A percentile compares a stretch with the other conserved stretches of the same genome.
Evolutionary conservation across 495 filamentous ascomycete genomes (phyloP).

Genomic region (Delitschia confertaspora): DNA sequence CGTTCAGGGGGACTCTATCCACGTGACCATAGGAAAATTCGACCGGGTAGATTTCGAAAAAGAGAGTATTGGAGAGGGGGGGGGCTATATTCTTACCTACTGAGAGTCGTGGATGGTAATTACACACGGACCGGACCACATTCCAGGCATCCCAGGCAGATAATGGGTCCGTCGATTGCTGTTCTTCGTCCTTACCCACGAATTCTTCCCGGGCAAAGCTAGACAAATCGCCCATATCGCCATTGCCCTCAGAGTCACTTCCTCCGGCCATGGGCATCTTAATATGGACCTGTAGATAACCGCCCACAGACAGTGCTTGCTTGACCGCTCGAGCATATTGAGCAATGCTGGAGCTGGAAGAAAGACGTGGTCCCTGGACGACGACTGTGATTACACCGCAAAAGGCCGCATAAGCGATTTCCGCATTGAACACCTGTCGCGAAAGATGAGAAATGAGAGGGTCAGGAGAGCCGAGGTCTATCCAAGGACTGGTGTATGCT

Average conservation of each 20-base stretch:
- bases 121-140: conserved; percentile 73
- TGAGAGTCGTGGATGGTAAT: conserved; percentile 69
- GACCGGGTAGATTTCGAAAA: neutral
- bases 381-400: conserved; percentile 79
- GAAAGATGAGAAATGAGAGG: conserved; percentile 74
- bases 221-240: conserved; percentile 49
- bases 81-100: conserved; percentile 63
- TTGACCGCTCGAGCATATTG: conserved; percentile 82
- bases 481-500: conserved; percentile 74
- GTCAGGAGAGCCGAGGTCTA: conserved; percentile 77
- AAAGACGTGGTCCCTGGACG: conserved; percentile 61
- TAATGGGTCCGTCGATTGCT: conserved; percentile 48
- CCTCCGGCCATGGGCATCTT: conserved; percentile 68
- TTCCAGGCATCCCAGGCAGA: conserved; percentile 93
- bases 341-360: conserved; percentile 43
- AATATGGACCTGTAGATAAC: conserved; percentile 70
- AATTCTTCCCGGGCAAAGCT: conserved; percentile 50
- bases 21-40: too few species aligned
- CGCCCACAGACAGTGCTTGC: conserved; percentile 62
- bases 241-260: conserved; percentile 42
- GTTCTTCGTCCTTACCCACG: conserved; percentile 36
- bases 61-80: neutral
- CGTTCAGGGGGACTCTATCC: too few species aligned
- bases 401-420: conserved; percentile 90
- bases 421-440: conserved; percentile 77